Conservation (phyloP, 352 stramenopile genomes). For the Thraustochytrium sp. region DNA sequence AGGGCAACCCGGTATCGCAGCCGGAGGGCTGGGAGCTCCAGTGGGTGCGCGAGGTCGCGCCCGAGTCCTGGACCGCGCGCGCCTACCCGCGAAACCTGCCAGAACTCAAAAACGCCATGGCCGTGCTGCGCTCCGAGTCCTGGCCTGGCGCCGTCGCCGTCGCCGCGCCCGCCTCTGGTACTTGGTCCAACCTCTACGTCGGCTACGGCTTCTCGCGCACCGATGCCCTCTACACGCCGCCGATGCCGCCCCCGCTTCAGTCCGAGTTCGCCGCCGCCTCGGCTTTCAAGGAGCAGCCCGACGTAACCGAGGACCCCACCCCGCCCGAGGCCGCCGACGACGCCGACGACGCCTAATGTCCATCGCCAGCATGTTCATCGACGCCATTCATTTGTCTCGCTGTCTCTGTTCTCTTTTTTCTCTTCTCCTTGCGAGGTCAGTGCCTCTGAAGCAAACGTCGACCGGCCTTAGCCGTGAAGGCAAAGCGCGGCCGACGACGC, state of each 20-base stretch:
- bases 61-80: conserved; percentile 66
- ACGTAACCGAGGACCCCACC: conserved; percentile 44
- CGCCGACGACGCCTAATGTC: conserved; percentile 46
- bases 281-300: conserved; percentile 38
- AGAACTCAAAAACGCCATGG: conserved; percentile 52
- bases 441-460: too few species aligned
- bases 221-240: conserved; percentile 58
- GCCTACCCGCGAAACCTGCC: conserved; percentile 62
- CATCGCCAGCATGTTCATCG: too few species aligned
- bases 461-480: too few species aligned
- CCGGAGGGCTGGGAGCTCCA: conserved; percentile 23
- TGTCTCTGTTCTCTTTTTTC: not conserved
- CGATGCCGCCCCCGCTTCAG: conserved; percentile 58
- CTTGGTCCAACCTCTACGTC: conserved; percentile 80
- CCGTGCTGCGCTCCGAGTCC: conserved; percentile 64
- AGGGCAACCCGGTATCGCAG: conserved; percentile 59
- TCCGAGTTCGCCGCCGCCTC: conserved; percentile 46
- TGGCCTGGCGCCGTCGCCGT: conserved; percentile 79
- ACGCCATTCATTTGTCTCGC: too few species aligned
- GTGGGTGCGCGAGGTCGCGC: conserved; percentile 50
- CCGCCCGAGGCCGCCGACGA: conserved; percentile 47
- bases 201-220: conserved; percentile 63
- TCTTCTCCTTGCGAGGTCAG: not conserved
- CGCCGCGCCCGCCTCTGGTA: conserved; percentile 61
- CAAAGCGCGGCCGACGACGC: too few species aligned